These are phyloP conservation scores for Candida awuae DNA, from an alignment of 805 yeast genomes.

Conservation along the genomic window DNA sequence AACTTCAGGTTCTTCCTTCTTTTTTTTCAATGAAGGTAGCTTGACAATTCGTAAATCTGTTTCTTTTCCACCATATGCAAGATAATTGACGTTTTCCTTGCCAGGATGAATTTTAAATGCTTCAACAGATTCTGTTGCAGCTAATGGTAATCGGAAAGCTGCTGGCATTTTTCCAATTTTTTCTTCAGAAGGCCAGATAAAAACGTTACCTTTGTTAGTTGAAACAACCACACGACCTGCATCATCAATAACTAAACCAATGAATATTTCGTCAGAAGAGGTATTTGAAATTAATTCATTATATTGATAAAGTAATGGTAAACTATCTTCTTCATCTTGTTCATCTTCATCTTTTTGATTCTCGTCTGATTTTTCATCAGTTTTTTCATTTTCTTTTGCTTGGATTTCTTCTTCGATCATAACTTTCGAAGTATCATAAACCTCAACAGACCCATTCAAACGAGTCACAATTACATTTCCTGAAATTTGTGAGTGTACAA, in stretches of 20 bases:
- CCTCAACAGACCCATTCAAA: slow-evolving; percentile 33
- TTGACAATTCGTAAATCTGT: slow-evolving; percentile 51
- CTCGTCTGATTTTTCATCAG: background rate
- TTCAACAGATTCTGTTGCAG: slow-evolving; percentile 28
- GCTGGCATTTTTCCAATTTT: slow-evolving; percentile 22
- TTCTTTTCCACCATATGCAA: slow-evolving; percentile 85
- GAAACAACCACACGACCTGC: slow-evolving; percentile 5
- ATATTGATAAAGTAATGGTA: slow-evolving; percentile 7
- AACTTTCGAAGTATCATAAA: slow-evolving; percentile 28
- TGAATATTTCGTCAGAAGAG: slow-evolving; percentile 5
- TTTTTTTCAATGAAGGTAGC: slow-evolving; percentile 17
- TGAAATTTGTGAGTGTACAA: slow-evolving; percentile 19
- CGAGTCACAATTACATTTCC: slow-evolving; percentile 36
- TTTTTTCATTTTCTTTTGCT: background rate
- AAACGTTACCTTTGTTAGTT: slow-evolving; percentile 13
- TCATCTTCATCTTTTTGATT: background rate
- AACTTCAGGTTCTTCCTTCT: slow-evolving; percentile 19
- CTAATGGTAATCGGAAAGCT: slow-evolving; percentile 23
- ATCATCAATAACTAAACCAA: slow-evolving; percentile 21
- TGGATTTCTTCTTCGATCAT: slow-evolving; percentile 4
- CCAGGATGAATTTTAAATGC: slow-evolving; percentile 11
- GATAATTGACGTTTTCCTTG: slow-evolving; percentile 36
- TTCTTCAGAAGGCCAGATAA: slow-evolving; percentile 13
- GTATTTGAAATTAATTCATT: slow-evolving; percentile 2
- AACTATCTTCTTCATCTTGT: slow-evolving; percentile 5